phyloP scores from a whole-genome alignment of 2,329 filamentous ascomycete species.

The Fusarium fujikuroi region DNA sequence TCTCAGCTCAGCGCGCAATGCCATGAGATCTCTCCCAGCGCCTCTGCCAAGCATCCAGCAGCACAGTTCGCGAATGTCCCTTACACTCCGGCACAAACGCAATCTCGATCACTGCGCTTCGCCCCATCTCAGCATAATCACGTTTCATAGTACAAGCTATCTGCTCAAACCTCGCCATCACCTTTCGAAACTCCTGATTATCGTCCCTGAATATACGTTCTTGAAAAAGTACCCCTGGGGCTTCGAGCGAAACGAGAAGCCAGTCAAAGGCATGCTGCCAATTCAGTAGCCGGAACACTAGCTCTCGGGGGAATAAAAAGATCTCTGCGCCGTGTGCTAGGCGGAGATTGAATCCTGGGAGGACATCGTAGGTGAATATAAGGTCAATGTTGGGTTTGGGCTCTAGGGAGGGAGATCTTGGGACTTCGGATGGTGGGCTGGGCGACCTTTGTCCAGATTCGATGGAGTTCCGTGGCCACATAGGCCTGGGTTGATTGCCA shows the following conservation, averaged over 20 bases:
- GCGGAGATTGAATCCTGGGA: neutral
- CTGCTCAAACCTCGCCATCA: conserved; percentile 4
- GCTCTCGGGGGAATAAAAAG: neutral
- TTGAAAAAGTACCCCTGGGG: neutral
- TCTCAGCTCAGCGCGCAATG: neutral
- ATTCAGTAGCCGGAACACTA: neutral
- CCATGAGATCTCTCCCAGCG: neutral
- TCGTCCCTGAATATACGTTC: conserved; percentile 1
- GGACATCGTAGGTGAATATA: conserved; percentile 1
- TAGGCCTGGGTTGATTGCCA: too few species aligned
- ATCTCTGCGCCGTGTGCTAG: neutral
- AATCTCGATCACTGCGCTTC: conserved; percentile 7
- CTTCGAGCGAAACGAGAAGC: neutral
- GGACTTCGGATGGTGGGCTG: fast-evolving
- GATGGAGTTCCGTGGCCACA: neutral
- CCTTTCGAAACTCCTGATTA: neutral
- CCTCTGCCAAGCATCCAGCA: neutral
- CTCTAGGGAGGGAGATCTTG: neutral
- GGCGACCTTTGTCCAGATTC: neutral
- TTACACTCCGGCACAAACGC: neutral
- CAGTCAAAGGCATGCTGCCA: conserved; percentile 1
- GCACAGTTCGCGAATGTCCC: neutral
- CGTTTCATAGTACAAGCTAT: neutral
- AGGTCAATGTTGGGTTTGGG: neutral
- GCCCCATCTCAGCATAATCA: neutral